Evolutionary conservation across 176 grass and related monocot genomes (phyloP), one percentile per base, ranked within the genome.

Genomic region (Puya raimondii): DNA sequence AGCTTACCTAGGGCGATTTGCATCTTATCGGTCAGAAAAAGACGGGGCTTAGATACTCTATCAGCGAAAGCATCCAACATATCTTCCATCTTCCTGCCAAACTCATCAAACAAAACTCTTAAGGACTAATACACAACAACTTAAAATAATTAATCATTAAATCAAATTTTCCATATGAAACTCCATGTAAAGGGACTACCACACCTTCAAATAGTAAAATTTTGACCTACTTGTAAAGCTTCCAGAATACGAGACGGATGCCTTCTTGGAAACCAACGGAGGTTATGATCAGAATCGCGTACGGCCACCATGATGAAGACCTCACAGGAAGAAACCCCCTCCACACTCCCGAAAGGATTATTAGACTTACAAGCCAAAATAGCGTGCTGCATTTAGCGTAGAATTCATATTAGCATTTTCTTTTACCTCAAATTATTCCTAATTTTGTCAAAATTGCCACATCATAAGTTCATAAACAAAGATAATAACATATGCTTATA

Each of bases 321-420:
- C 74, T 92, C 21, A 93, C 29, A 80, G 94, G 94, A 70, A 97
- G 89, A 74, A 97, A 90, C 13, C 74, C 74, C 77, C 84, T 90
- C 94, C 94, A 93, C 63, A 79, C 77, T 78, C 80, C 94, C 48
- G 89, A 91, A 57, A 97, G 89, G 47, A 93, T 16, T 68, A 97
- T 97, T 73, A 97, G 73, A 78, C 84, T 93, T 80, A 97, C 74
- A 18, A 97, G 74, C 94, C 94, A 97, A 80, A 97, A 97, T 69
- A 97, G 67, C 53, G 87, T 90, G 80, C 87, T 92, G 84, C 61
- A 83, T 12, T 6, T 4, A 74, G 64, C 9, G 49, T 23, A 54
- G 52, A 29, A 70, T 65, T 67, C 48, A 72, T 63, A 75, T 33
- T 49, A 63, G 15, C 42, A 76, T 33, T 48, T 29, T 56, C 25